phyloP scores from a whole-genome alignment of 306 rosid genomes.

The Notholithocarpus densiflorus region DNA sequence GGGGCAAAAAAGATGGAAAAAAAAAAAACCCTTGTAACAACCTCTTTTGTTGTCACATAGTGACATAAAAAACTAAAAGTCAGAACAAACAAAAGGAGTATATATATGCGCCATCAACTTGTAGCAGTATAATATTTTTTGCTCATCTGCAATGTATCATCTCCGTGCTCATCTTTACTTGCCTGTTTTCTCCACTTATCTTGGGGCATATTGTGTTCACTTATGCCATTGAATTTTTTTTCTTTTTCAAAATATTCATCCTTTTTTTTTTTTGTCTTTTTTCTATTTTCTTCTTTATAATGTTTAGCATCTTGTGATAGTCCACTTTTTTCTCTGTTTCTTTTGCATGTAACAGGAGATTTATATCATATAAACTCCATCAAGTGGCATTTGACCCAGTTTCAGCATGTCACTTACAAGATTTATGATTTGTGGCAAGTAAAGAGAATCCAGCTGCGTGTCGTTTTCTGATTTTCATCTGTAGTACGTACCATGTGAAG shows the following conservation, averaged over 20 bases:
- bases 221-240: constrained; percentile 13
- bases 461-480: constrained; percentile 40
- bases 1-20: no score
- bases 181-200: constrained; percentile 17
- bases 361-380: constrained; percentile 20
- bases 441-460: constrained; percentile 10
- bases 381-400: constrained; percentile 14
- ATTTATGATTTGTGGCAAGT: constrained; percentile 24
- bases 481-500: constrained; percentile 48
- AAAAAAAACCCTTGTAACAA: background rate
- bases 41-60: background rate
- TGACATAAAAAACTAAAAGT: background rate
- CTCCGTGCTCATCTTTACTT: constrained; percentile 4
- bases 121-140: background rate
- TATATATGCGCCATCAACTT: background rate
- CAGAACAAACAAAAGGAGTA: background rate
- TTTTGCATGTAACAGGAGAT: constrained; percentile 25
- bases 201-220: constrained; percentile 2
- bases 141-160: background rate
- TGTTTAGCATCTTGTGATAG: constrained; percentile 13
- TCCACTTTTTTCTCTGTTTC: constrained; percentile 9
- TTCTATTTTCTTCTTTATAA: constrained; percentile 10
- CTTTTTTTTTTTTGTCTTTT: background rate
- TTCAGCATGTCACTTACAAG: constrained; percentile 26
- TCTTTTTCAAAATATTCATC: background rate